Conservation (phyloP, 768 basidiomycete species). For the Serendipita sp. region DNA sequence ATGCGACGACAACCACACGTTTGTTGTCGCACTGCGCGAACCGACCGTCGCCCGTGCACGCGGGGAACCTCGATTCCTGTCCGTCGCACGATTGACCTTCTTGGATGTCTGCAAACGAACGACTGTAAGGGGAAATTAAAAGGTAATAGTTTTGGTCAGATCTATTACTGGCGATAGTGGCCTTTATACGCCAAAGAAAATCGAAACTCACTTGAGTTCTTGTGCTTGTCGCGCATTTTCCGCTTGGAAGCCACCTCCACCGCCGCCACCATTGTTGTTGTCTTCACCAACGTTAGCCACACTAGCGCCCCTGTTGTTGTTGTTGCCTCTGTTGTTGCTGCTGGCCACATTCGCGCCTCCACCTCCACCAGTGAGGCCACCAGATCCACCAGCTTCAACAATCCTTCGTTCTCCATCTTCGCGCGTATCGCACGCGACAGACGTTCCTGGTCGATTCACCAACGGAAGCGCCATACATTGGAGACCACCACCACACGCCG, state of each 20-base stretch:
- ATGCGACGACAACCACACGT: slow-evolving; percentile 26
- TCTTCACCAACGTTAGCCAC: neutral
- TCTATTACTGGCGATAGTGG: neutral
- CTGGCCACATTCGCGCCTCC: neutral
- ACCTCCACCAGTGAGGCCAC: slow-evolving; percentile 25
- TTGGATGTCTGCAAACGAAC: neutral
- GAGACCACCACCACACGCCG: slow-evolving; percentile 22
- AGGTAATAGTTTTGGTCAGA: neutral
- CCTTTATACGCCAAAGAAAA: neutral
- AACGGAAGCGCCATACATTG: slow-evolving; percentile 29
- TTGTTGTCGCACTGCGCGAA: slow-evolving; percentile 42
- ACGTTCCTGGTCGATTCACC: slow-evolving; percentile 28
- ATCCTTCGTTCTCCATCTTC: slow-evolving; percentile 34
- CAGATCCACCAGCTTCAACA: slow-evolving; percentile 28
- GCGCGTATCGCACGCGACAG: slow-evolving; percentile 35
- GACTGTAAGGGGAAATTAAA: neutral
- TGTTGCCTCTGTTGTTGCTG: neutral
- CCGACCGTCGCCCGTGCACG: slow-evolving; percentile 10
- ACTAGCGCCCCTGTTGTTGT: neutral
- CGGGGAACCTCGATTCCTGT: neutral
- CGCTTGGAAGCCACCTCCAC: neutral
- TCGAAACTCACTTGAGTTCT: neutral
- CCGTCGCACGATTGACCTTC: neutral
- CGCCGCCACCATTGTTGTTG: neutral
- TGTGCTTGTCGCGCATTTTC: neutral